Evolutionary conservation across 257 asterid species (phyloP).

Genomic region (Anisodus acutangulus): DNA sequence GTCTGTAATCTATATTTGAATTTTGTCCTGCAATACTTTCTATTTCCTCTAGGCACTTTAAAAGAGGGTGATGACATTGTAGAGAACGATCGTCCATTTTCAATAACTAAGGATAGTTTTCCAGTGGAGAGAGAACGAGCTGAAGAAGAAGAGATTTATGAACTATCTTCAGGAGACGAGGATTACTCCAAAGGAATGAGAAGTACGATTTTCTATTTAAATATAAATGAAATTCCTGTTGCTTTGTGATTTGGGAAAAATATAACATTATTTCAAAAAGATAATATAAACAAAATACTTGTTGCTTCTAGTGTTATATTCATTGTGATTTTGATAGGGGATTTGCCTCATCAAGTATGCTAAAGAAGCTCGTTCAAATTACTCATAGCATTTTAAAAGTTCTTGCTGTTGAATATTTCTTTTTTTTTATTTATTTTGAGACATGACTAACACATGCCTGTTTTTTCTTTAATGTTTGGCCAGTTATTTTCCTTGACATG

Average conservation of each 20-base stretch:
- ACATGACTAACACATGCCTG: background rate
- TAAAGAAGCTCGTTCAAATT: background rate
- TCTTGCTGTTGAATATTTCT: conserved; percentile 9
- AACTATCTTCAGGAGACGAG: conserved; percentile 90
- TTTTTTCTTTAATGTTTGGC: background rate
- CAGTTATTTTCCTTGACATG: background rate
- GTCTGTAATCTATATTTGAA: background rate
- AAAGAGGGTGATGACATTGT: conserved; percentile 42
- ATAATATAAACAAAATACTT: background rate
- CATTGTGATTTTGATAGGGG: background rate
- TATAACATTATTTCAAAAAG: background rate
- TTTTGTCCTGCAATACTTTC: background rate
- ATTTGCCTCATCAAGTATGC: background rate
- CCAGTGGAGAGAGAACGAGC: conserved; percentile 46
- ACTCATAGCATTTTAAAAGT: background rate
- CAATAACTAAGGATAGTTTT: conserved; percentile 39
- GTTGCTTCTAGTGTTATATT: background rate
- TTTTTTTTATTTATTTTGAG: background rate
- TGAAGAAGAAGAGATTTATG: conserved; percentile 59
- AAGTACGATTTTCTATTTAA: conserved; percentile 55
- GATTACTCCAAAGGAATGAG: conserved; percentile 79
- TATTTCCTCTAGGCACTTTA: conserved; percentile 52
- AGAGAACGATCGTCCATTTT: conserved; percentile 40
- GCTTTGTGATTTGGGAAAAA: background rate
- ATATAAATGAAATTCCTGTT: background rate